Evolutionary conservation across 202 grass and related monocot genomes (phyloP).

Genomic region (Digitaria exilis): DNA sequence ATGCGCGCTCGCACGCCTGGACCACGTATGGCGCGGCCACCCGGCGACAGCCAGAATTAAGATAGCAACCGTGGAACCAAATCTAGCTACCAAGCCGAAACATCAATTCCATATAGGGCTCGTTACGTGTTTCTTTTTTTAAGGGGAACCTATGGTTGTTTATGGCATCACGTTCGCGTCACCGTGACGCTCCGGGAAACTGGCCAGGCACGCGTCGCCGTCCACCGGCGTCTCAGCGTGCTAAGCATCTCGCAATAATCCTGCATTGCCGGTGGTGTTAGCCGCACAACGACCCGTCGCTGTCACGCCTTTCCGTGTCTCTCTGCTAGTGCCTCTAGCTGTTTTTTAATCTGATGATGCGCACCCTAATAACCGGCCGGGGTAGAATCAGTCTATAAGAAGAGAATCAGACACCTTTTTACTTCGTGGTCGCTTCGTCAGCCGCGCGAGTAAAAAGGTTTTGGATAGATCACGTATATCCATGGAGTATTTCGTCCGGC

Average conservation of each 20-base stretch:
- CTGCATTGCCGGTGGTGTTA: not conserved
- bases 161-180: conserved; percentile 42
- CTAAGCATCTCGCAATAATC: not conserved
- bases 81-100: not conserved
- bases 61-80: not conserved
- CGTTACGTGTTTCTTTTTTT: too few species aligned
- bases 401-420: not conserved
- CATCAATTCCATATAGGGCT: not conserved
- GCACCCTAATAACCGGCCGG: too few species aligned
- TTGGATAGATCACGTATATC: not conserved
- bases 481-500: too few species aligned
- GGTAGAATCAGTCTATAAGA: not conserved
- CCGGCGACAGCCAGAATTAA: not conserved
- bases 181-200: conserved; percentile 23
- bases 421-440: not conserved
- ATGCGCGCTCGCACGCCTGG: not conserved
- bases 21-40: not conserved
- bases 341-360: not conserved
- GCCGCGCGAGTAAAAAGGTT: not conserved
- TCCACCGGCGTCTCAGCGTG: conserved; percentile 7
- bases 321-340: conserved; percentile 2
- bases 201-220: not conserved
- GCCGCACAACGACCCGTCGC: conserved; percentile 34
- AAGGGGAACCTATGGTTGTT: not conserved
- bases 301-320: conserved; percentile 15